Base-by-base conservation (phyloP, 2,329 filamentous ascomycete genomes). In the Exophiala alcalophila region DNA sequence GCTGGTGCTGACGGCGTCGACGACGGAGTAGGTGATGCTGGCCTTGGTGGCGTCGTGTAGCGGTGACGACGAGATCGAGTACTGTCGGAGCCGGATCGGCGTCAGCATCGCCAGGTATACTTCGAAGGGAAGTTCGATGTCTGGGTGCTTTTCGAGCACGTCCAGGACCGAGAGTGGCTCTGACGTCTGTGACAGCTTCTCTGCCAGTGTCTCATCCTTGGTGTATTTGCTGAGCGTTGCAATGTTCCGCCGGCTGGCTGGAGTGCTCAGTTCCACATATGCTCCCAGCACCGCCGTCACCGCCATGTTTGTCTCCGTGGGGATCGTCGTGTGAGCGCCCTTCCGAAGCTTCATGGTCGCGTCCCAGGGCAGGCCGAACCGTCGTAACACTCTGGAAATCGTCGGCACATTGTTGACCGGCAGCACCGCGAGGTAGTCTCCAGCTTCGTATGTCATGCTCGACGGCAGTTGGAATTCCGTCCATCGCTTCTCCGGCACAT, bases 31-130 rank as follows among this genome's bases (percentile, higher is more conserved):
- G 3, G 83, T 88, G 18, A 90, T 71, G 0, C 81, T 81, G 36
- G 76, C 74, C 44, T 70, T 70, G 8, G 65, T 67, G 0, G 76
- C 69, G 49, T 81, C 73, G 49, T 68, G 70, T 0, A 86, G 69
- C 0, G 84, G 83, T 0, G 84, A 86, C 0, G 84, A 88, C 0
- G 84, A 88, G 57, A 90, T 87, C 21, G 81, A 86, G 68, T 89
- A 89, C 61, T 86, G 82, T n/a, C 84, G 76, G 26, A 86, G 73
- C 19, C 84, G 80, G 80, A 92, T 86, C 0, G 85, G 82, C 2
- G 84, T 83, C 1, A 89, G 74, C 72, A 88, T 82, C 23, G 73
- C 71, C 5, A 92, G 70, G 66, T 84, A 91, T 12, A 77, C 66
- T 3, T 74, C 74, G 16, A 92, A 73, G 0, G 84, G 73, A 0